Evolutionary conservation across 1,139 yeast species (phyloP), one percentile per base, ranked within the genome.

Genomic region (Wickerhamiella infanticola): DNA sequence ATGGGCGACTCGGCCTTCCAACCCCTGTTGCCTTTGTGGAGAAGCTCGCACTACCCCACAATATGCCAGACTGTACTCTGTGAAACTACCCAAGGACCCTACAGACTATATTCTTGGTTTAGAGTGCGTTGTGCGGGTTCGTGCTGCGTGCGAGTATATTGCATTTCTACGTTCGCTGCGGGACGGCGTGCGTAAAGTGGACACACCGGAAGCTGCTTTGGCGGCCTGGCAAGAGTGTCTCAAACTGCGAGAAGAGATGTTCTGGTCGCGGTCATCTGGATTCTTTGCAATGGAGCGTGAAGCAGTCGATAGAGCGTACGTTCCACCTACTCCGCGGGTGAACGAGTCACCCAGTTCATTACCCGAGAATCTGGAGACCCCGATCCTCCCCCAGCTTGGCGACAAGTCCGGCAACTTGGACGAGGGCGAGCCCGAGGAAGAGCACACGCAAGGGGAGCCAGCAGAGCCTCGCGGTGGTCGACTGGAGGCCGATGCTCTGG

Each of bases 221-320:
- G 65, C 70, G 50, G 74, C 75, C 3, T 79, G 83, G 82, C 65
- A 70, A 25, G 82, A 77, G 54, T 61, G 77, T 41, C 66, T 73
- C 37, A 67, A 75, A 52, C 60, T 78, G 25, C 68, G 81, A 48
- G 72, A 73, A 31, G 73, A 75, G 51, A 69, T 86, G 54, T 84
- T 81, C 63, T 88, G 94, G 90, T 72, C 93, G n/a, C 77, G 85
- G 53, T 63, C 80, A 31, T 97, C 97, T 1, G 68, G 63, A 9
- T 47, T 54, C 33, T 55, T 45, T 48, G 42, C 46, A 2, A 24
- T 46, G 35, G 26, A 43, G n/a, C 33, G 35, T 9, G 43, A 27
- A 5, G 13, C 24, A 7, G 39, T 41, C 11, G 43, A 41, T 24
- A 23, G 33, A 9, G 31, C 39, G 6, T 41, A 35, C 33, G 33